Conservation (phyloP, 495 filamentous ascomycete genomes). For the Tuber aestivum region DNA sequence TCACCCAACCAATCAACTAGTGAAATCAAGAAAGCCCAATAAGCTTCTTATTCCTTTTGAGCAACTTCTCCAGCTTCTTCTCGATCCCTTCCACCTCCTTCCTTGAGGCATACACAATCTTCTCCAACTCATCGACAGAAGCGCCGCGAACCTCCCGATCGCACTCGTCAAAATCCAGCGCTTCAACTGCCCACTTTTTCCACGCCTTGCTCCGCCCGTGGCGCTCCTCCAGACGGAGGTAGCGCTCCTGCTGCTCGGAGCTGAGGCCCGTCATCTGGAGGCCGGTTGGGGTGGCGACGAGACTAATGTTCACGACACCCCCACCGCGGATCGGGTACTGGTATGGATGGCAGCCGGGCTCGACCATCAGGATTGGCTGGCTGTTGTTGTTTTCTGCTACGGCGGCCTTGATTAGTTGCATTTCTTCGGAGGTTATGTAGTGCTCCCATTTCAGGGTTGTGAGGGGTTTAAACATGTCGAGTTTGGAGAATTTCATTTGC, state of each 20-base stretch:
- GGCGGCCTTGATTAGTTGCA: slow-evolving; percentile 34
- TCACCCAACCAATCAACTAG: not conserved
- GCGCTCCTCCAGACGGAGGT: slow-evolving; percentile 64
- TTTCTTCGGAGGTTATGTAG: slow-evolving; percentile 50
- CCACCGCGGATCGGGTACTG: slow-evolving; percentile 23
- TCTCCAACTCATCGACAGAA: slow-evolving; percentile 57
- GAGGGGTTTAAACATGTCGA: slow-evolving; percentile 54
- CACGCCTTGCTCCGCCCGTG: slow-evolving; percentile 30
- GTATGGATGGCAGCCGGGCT: not conserved
- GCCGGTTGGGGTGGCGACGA: slow-evolving; percentile 72
- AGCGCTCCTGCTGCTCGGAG: slow-evolving; percentile 68
- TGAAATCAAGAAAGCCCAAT: slow-evolving; percentile 23
- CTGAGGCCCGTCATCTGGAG: slow-evolving; percentile 70
- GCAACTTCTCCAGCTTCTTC: slow-evolving; percentile 57
- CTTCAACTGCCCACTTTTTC: slow-evolving; percentile 24
- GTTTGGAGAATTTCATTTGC: slow-evolving; percentile 48
- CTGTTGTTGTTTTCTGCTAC: slow-evolving; percentile 6
- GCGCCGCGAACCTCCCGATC: slow-evolving; percentile 40
- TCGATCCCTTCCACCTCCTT: slow-evolving; percentile 66
- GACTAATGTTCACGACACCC: slow-evolving; percentile 44
- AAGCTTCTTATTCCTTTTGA: slow-evolving; percentile 57
- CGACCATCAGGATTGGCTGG: not conserved
- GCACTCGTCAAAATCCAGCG: slow-evolving; percentile 26
- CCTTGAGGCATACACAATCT: slow-evolving; percentile 51
- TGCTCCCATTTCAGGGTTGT: slow-evolving; percentile 50